Base-by-base conservation (phyloP, 2,329 filamentous ascomycete genomes). In the Trichoderma aggressivum region DNA sequence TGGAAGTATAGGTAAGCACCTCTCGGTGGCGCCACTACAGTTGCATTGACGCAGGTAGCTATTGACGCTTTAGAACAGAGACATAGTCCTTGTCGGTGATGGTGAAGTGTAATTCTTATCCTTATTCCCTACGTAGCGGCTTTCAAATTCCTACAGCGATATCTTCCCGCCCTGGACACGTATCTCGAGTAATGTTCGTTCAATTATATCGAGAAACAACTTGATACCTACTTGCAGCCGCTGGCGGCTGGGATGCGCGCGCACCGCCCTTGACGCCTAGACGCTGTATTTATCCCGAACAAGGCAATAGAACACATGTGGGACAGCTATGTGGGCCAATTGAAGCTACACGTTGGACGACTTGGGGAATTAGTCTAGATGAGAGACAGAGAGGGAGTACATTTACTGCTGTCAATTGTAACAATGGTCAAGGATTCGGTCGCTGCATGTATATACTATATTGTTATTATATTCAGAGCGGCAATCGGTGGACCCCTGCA, bases 221-320 rank as follows among this genome's bases (percentile, higher is more conserved):
- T 53, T 53, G 47, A 12, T 53, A 14, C 14, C 47, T n/a, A 11
- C n/a, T 24, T 5, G 0, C n/a, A 21, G 43, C 47, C 11, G 47
- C 47, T 21, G 18, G 18, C 43, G 11, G 43, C 43, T 50, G 43
- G n/a, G n/a, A 50, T 21, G 43, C 43, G n/a, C 43, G 43, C 43
- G 39, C 39, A 43, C 47, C 47, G 47, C 47, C 47, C 2, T 53
- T 53, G 47, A 53, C 47, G 47, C 47, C 47, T 53, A 53, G 10
- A n/a, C n/a, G 2, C 36, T 39, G 39, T n/a, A 53, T 12, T 32
- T 50, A 28, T 63, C 61, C 43, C 39, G 18, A 63, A 32, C 26
- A 32, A 28, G 61, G n/a, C 61, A 63, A 63, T 53, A 28, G 47
- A 30, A 21, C 16, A 65, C 62, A 65, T 36, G 47, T 65, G 62